phyloP scores from a whole-genome alignment of 1,284 basidiomycete species.

The Gomphus bonarii region DNA sequence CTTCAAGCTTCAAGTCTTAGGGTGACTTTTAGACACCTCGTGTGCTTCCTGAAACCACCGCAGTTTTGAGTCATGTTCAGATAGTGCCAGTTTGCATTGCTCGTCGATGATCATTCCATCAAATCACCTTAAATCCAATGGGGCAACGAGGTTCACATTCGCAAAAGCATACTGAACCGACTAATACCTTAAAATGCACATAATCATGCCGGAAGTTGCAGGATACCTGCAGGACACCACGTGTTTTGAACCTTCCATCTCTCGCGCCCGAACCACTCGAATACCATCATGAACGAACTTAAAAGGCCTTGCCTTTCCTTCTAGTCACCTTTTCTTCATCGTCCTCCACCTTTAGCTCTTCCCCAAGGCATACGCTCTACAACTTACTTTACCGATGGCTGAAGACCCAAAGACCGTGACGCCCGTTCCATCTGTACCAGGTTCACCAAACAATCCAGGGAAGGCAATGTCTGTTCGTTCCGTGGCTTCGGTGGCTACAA shows the following conservation, averaged over 20 bases:
- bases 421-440: not conserved
- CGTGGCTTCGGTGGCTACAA: slow-evolving; percentile 9
- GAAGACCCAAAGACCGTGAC: not conserved
- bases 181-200: not conserved
- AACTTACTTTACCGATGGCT: not conserved
- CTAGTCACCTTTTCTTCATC: not conserved
- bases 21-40: no score
- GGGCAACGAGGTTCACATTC: not conserved
- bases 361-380: not conserved
- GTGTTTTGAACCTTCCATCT: slow-evolving; percentile 5
- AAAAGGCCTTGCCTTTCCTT: slow-evolving; percentile 2
- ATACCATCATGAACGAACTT: slow-evolving; percentile 1
- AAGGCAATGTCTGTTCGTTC: slow-evolving; percentile 6
- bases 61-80: not conserved
- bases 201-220: not conserved
- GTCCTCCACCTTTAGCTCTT: not conserved
- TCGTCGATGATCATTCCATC: not conserved
- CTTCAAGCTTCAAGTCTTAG: not conserved
- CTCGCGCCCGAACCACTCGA: slow-evolving; percentile 6
- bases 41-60: no score
- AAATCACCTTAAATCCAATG: not conserved
- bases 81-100: not conserved
- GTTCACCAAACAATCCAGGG: not conserved
- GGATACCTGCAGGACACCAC: slow-evolving; percentile 1
- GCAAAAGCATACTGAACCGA: not conserved